A percentile compares a stretch with the other conserved stretches of the same genome.
phyloP scores from a whole-genome alignment of 305 asterid species.

The Petunia hybrid region DNA sequence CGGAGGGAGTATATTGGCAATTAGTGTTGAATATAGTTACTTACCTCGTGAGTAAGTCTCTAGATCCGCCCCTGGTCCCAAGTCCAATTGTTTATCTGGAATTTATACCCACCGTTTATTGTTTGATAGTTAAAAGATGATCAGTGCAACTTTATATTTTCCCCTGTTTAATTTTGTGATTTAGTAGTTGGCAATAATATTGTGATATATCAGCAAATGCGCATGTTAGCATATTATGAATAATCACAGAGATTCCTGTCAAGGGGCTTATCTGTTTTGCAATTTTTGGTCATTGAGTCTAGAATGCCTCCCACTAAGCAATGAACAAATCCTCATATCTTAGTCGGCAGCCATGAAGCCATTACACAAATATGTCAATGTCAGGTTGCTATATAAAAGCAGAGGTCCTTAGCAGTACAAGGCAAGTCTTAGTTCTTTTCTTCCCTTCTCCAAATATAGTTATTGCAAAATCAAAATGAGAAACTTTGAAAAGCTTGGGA shows the following conservation, averaged over 20 bases:
- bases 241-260: neutral
- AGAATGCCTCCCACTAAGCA: conserved; percentile 6
- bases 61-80: too few relatives aligned
- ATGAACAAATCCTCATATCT: neutral
- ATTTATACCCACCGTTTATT: too few relatives aligned
- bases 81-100: too few relatives aligned
- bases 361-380: neutral
- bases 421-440: neutral
- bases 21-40: too few relatives aligned
- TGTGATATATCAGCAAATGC: neutral
- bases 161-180: neutral
- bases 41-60: too few relatives aligned
- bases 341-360: conserved; percentile 16
- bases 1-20: too few relatives aligned
- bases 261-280: neutral
- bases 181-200: neutral
- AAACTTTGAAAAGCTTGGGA: neutral
- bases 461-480: neutral
- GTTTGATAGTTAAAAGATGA: too few relatives aligned
- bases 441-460: neutral
- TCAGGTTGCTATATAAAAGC: neutral
- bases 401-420: neutral
- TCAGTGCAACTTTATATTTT: neutral
- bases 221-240: neutral
- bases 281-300: neutral